Conservation (phyloP, 2,329 filamentous ascomycete genomes). For the Aspergillus piperis region DNA sequence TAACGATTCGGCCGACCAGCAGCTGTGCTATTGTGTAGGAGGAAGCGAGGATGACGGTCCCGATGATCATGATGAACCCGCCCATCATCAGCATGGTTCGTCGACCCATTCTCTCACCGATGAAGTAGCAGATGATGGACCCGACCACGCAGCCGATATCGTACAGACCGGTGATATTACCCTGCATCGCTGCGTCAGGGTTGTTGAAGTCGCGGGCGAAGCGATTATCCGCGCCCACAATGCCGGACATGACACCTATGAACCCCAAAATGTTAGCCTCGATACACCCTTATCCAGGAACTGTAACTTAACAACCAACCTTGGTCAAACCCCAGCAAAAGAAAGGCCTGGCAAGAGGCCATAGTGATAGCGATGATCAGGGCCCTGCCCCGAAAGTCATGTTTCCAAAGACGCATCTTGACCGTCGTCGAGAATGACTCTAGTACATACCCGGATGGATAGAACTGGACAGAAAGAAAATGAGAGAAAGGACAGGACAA, state of each 20-base stretch:
- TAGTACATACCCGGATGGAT: background rate
- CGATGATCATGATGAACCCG: conserved; percentile 39
- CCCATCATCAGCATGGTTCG: conserved; percentile 46
- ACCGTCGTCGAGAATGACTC: background rate
- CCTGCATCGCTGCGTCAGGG: conserved; percentile 43
- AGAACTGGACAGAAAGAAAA: background rate
- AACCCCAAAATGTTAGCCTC: background rate
- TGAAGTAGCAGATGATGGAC: conserved; percentile 36
- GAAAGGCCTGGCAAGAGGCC: conserved; percentile 44
- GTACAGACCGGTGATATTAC: conserved; percentile 33
- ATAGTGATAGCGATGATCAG: conserved; percentile 31
- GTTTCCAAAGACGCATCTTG: conserved; percentile 25
- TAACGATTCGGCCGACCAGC: conserved; percentile 51
- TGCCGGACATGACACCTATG: conserved; percentile 33
- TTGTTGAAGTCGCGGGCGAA: conserved; percentile 44
- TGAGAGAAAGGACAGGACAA: background rate
- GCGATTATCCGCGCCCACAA: conserved; percentile 48
- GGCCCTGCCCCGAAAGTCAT: conserved; percentile 24
- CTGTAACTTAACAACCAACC: too few species aligned
- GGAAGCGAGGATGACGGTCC: conserved; percentile 34
- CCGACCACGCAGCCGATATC: conserved; percentile 38
- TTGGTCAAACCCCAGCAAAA: conserved; percentile 52
- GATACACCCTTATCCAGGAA: too few species aligned
- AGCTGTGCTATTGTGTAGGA: conserved; percentile 47
- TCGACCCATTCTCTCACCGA: conserved; percentile 48